Conservation (phyloP, 495 filamentous ascomycete species). For the Apodospora peruviana region DNA sequence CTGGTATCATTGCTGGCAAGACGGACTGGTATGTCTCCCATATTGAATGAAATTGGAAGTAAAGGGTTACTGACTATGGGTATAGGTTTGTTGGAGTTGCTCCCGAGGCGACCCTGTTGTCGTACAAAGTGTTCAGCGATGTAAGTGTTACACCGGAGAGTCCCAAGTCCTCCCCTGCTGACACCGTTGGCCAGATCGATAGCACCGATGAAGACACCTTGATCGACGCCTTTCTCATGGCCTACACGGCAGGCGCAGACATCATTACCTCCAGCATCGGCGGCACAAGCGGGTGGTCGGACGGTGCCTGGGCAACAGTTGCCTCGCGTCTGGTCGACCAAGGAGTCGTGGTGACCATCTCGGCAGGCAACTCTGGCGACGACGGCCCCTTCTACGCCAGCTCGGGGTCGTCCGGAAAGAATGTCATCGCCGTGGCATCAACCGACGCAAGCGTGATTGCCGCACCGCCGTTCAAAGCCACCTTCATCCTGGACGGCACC, state of each 20-base stretch:
- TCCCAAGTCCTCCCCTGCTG: not conserved
- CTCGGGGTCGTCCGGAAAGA: constrained; percentile 24
- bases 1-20: constrained; percentile 46
- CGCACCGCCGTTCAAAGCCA: constrained; percentile 22
- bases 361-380: constrained; percentile 29
- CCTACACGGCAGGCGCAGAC: constrained; percentile 26
- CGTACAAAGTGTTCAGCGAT: constrained; percentile 41
- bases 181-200: not conserved
- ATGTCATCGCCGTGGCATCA: constrained; percentile 24
- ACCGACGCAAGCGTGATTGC: constrained; percentile 18
- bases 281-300: constrained; percentile 22
- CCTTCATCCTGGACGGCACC: constrained; percentile 19
- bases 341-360: constrained; percentile 27
- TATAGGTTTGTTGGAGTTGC: constrained; percentile 43
- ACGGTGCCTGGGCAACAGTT: constrained; percentile 27
- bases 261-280: constrained; percentile 30
- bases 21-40: constrained; percentile 17
- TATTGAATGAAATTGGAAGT: not conserved
- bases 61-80: not conserved
- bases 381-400: constrained; percentile 25
- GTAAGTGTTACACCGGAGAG: not conserved
- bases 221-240: constrained; percentile 24
- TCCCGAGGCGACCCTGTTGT: constrained; percentile 41
- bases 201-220: constrained; percentile 25
- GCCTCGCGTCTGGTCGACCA: constrained; percentile 26